Base-by-base conservation (phyloP, 768 basidiomycete species). In the Amanita subjunquillea region DNA sequence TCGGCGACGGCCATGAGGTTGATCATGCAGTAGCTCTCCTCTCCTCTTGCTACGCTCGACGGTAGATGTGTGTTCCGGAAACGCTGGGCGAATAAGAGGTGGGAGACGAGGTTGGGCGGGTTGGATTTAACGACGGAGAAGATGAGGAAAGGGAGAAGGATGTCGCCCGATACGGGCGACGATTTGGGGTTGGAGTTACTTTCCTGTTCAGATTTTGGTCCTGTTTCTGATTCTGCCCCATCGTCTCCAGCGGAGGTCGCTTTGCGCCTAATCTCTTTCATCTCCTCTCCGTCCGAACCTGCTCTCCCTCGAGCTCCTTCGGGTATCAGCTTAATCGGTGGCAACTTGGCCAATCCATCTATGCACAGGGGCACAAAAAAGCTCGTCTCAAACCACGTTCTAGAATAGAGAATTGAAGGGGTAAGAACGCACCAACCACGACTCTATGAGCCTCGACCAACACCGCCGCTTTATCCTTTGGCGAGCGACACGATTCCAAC, bases 1-100 rank as follows among this genome's bases (percentile, higher is more conserved):
- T 97, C 94, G 1, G 89, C 90, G 4, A 95, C 93, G 9, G 95
- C 95, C 74, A 94, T 82, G 37, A 96, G 72, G 66, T 96, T 98
- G 65, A 97, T 88, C 38, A 95, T 75, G 54, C 93, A 97, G 60
- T 93, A 99, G 45, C 82, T 84, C 60, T 91, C 89, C 62, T 97
- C 92, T 2, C 93, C 93, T 13, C 34, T 1, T 34, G 32, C 32
- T 12, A 34, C 0, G 83, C 80, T 2, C 92, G 91, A 0, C 82
- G 80, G 2, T 78, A 62, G 2, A 69, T 63, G 51, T 78, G 75
- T 5, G 51, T 79, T 76, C 38, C 80, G 61, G 59, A 82, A 84
- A 27, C 82, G 70, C 58, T 84, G 74, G 34, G 82, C 75, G 69
- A 76, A 76, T 54, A 85, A 68, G 56, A 94, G 62, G 69, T 84